Base-by-base conservation (phyloP, 2,329 filamentous ascomycete species). In the Exophiala aquamarina region DNA sequence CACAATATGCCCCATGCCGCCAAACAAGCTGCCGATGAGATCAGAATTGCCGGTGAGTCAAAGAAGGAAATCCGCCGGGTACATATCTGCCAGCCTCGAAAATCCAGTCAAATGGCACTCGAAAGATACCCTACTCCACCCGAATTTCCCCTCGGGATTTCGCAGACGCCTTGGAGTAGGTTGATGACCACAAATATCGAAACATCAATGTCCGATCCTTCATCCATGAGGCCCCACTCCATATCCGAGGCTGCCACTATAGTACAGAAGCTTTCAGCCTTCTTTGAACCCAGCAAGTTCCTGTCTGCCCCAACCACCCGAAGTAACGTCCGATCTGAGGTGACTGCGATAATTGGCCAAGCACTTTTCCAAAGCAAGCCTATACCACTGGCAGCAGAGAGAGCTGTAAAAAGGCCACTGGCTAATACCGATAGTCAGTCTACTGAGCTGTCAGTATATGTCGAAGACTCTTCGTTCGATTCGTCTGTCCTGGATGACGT, bases 11-110 rank as follows among this genome's bases (percentile, higher is more conserved):
- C 18, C 2, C 37, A 34, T 23, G 21, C 26, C 9, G 49, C 42
- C n/a, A 41, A 49, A 10, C 52, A 55, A 35, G 52, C 49, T 11
- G 48, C 41, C 13, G 33, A 49, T 5, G 52, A 52, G 35, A 49
- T 55, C 32, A 21, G 43, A 21, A 34, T 52, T 20, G 49, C 45
- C 34, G 39, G 33, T 7, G 44, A 47, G 9, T 15, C 17, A 5
- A 20, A 35, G 11, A n/a, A 11, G 14, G 15, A 41, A 13, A 13
- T 5, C 4, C 34, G 34, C 9, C 23, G 44, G 21, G 10, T 37
- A 2, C 32, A 23, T 14, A 19, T 55, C 7, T 49, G 44, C 48
- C 39, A 43, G 9, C 18, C 20, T 10, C 19, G 18, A 13, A n/a
- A 14, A n/a, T 28, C 11, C 4, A 18, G 19, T 17, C n/a, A 21